Percentiles rank a stretch among this genome's conserved stretches.
phyloP scores from a whole-genome alignment of 768 basidiomycete species.

The Hygrophorus russula region DNA sequence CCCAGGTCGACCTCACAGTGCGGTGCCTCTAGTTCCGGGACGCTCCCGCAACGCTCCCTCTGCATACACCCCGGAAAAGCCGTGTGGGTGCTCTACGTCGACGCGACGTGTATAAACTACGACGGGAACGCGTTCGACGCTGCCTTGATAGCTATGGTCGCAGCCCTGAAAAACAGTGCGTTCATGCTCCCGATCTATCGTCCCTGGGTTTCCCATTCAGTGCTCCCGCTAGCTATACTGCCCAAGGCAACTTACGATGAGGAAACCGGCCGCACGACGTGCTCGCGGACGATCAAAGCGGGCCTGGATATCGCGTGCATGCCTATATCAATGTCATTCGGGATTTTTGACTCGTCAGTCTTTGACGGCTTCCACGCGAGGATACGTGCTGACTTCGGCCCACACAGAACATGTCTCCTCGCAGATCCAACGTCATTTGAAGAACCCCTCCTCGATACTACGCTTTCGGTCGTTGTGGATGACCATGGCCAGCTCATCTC shows the following conservation, averaged over 20 bases:
- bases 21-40: constrained; percentile 38
- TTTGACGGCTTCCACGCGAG: constrained; percentile 1
- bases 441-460: constrained; percentile 71
- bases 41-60: constrained; percentile 55
- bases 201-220: not conserved
- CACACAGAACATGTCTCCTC: constrained; percentile 47
- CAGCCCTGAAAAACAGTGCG: constrained; percentile 79
- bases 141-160: constrained; percentile 74
- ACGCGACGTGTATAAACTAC: constrained; percentile 92
- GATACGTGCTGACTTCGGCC: not conserved
- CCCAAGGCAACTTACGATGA: constrained; percentile 65
- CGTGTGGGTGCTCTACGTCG: constrained; percentile 91
- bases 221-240: constrained; percentile 38
- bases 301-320: constrained; percentile 36
- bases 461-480: constrained; percentile 52
- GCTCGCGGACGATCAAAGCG: constrained; percentile 36
- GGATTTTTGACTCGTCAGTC: constrained; percentile 65
- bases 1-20: constrained; percentile 27
- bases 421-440: constrained; percentile 88
- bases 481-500: constrained; percentile 35
- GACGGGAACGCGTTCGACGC: constrained; percentile 96
- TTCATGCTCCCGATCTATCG: not conserved
- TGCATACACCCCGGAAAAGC: constrained; percentile 75
- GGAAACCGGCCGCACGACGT: constrained; percentile 51
- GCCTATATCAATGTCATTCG: constrained; percentile 55